Evolutionary conservation across 805 yeast species (phyloP).

Genomic region (Yarrowia deformans): DNA sequence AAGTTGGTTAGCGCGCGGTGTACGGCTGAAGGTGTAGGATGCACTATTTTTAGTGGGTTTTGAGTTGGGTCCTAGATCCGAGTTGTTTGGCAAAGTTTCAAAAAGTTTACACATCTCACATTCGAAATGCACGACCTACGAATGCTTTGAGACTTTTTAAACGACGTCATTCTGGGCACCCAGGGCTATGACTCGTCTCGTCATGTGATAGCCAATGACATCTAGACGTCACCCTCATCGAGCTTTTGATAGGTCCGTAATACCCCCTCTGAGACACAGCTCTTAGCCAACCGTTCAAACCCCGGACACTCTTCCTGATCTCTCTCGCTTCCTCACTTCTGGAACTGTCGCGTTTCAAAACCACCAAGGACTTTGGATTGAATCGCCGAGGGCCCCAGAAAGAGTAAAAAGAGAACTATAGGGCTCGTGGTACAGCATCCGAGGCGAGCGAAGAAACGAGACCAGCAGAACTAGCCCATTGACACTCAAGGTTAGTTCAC

Average conservation of each 20-base stretch:
- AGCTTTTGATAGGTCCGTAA: no score
- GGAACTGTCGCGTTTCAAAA: background rate
- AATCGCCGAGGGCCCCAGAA: background rate
- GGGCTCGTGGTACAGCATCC: background rate
- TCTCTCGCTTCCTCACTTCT: background rate
- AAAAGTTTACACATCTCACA: slow-evolving; percentile 13
- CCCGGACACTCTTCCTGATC: background rate
- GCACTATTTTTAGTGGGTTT: slow-evolving; percentile 28
- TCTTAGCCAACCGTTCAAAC: no score
- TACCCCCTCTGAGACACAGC: no score
- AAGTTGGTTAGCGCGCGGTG: slow-evolving; percentile 21
- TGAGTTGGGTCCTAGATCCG: slow-evolving; percentile 29
- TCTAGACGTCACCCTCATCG: no score
- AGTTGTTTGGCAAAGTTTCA: slow-evolving; percentile 30
- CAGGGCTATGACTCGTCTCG: background rate
- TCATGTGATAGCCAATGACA: slow-evolving; percentile 2
- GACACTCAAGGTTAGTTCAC: background rate
- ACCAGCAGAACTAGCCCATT: background rate
- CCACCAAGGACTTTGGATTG: background rate
- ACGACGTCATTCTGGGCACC: slow-evolving; percentile 25
- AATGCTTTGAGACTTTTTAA: slow-evolving; percentile 8
- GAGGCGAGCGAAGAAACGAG: background rate
- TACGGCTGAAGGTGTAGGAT: slow-evolving; percentile 22
- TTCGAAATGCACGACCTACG: background rate
- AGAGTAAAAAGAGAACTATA: background rate